Evolutionary conservation across 1,139 yeast species (phyloP).

Genomic region (Pichia sp.): DNA sequence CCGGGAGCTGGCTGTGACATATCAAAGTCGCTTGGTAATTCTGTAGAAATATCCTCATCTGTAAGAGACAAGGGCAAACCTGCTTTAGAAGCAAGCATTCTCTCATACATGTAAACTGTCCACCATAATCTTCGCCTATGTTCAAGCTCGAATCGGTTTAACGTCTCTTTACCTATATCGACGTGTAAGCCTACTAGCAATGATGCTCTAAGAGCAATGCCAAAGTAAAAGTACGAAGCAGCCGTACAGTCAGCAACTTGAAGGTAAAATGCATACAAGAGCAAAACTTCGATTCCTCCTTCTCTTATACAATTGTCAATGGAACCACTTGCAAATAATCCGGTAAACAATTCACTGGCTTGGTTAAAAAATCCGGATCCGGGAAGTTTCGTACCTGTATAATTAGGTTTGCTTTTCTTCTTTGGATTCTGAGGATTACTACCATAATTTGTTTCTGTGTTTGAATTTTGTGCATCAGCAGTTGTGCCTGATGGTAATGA

Average conservation of each 20-base stretch:
- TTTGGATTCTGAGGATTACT: background rate
- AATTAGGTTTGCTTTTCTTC: constrained; percentile 1
- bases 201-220: constrained; percentile 71
- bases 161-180: constrained; percentile 64
- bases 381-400: constrained; percentile 45
- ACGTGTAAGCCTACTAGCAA: constrained; percentile 79
- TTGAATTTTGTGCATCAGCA: no score
- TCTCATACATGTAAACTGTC: constrained; percentile 86
- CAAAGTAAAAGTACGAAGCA: constrained; percentile 77
- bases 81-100: constrained; percentile 81
- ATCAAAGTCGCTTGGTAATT: constrained; percentile 67
- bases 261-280: constrained; percentile 72
- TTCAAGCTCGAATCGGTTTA: constrained; percentile 65
- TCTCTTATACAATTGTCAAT: constrained; percentile 71
- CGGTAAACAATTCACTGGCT: constrained; percentile 71
- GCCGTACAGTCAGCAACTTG: constrained; percentile 85
- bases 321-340: constrained; percentile 73
- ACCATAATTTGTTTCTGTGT: background rate
- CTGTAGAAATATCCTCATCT: constrained; percentile 75
- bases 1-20: constrained; percentile 52
- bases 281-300: constrained; percentile 77
- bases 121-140: constrained; percentile 85
- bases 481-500: no score
- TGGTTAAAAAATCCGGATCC: constrained; percentile 75
- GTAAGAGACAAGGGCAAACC: constrained; percentile 77